A percentile compares a stretch with the other conserved stretches of the same genome.
Conservation (phyloP, 768 basidiomycete species). For the Tephrocybe sp. region DNA sequence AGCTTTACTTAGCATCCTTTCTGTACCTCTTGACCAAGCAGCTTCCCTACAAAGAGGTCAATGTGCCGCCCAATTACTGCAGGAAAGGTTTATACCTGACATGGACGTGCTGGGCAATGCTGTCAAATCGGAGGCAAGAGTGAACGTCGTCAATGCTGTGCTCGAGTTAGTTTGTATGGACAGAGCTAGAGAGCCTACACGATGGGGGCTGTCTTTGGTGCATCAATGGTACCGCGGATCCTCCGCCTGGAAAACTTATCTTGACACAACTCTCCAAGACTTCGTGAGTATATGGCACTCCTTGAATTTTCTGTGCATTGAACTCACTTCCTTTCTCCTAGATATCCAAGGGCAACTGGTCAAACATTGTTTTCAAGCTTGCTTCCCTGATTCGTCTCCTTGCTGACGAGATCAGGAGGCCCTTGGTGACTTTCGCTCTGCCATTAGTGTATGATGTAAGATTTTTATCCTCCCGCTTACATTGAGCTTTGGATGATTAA, state of each 20-base stretch:
- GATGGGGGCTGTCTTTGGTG: conserved; percentile 32
- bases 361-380: conserved; percentile 37
- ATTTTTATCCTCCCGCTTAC: conserved; percentile 1
- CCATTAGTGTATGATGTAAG: conserved; percentile 54
- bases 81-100: conserved; percentile 50
- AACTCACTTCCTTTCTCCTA: conserved; percentile 16
- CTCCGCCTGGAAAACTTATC: conserved; percentile 38
- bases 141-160: conserved; percentile 39
- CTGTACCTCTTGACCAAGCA: conserved; percentile 17
- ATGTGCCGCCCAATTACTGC: conserved; percentile 36
- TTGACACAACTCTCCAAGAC: conserved; percentile 40
- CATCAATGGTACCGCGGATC: conserved; percentile 40
- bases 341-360: conserved; percentile 45
- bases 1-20: conserved; percentile 19
- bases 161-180: conserved; percentile 38
- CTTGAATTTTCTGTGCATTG: background rate
- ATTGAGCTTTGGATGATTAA: background rate
- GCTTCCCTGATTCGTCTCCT: conserved; percentile 41
- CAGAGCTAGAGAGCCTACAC: conserved; percentile 21
- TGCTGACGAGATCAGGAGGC: conserved; percentile 47
- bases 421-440: conserved; percentile 37
- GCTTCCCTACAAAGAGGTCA: conserved; percentile 23
- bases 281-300: conserved; percentile 34
- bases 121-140: conserved; percentile 32
- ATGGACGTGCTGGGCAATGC: conserved; percentile 35